Conservation (phyloP, 2,329 filamentous ascomycete species). For the Ambrosiella xylebori region DNA sequence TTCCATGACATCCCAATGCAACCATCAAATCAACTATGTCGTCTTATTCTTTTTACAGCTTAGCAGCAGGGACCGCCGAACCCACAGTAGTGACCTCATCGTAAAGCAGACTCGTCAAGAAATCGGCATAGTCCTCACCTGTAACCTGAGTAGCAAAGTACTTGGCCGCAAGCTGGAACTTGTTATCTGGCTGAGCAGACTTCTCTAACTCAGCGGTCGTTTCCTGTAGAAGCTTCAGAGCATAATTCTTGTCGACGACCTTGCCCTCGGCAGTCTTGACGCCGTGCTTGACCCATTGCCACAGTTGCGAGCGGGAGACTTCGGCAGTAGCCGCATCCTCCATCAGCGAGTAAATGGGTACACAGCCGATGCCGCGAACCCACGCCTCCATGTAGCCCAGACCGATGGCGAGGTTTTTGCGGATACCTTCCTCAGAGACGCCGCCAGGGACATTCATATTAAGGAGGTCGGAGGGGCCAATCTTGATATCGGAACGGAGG, state of each 20-base stretch:
- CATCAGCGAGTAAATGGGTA: constrained; percentile 97
- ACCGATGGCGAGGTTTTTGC: constrained; percentile 94
- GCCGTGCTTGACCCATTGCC: constrained; percentile 77
- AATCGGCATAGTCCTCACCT: constrained; percentile 94
- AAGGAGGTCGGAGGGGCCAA: constrained; percentile 75
- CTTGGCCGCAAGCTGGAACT: constrained; percentile 75
- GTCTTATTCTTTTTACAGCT: constrained; percentile 30
- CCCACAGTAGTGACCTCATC: constrained; percentile 71
- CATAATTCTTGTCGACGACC: constrained; percentile 83
- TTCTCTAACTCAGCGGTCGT: constrained; percentile 57
- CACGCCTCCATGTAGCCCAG: constrained; percentile 98
- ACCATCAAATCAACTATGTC: not conserved
- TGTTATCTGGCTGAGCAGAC: constrained; percentile 73
- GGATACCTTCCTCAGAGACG: constrained; percentile 86
- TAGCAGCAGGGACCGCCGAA: constrained; percentile 40
- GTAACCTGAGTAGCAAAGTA: constrained; percentile 90
- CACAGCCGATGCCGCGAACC: constrained; percentile 85
- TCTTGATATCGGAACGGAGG: constrained; percentile 73
- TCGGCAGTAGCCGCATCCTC: constrained; percentile 96
- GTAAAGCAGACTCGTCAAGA: constrained; percentile 73
- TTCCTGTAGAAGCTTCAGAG: constrained; percentile 72
- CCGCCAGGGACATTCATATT: constrained; percentile 96
- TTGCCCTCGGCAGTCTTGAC: constrained; percentile 71
- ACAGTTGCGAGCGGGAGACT: constrained; percentile 83
- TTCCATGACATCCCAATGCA: not conserved